Base-by-base conservation (phyloP, 805 yeast genomes). In the Suhomyces xylopsoci region DNA sequence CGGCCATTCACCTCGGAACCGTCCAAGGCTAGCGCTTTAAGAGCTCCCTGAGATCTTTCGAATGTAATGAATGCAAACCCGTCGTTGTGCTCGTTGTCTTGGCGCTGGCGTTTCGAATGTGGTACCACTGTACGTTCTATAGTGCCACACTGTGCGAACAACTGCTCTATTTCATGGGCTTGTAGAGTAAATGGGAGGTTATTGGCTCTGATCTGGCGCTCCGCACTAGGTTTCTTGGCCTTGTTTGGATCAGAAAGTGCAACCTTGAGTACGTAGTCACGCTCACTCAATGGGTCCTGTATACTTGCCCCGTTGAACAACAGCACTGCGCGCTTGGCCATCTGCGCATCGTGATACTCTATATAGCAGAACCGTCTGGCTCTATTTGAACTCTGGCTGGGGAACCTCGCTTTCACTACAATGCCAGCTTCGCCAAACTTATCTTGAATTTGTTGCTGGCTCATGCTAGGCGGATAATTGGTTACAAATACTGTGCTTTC, bases 351-450 rank as follows among this genome's bases (percentile, higher is more conserved):
- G 0, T 66, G 51, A 57, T 69, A 84, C 59, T 88, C 94, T 14
- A 87, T 74, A 61, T 89, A 90, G 56, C 93, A 88, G 62, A 90
- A 90, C 28, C 96, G 65, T 52, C 94, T 74, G 28, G 78, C 77
- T 4, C 81, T 63, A 58, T 81, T 81, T 46, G 69, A 76, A 45
- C 74, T 76, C 53, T 84, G 77, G 0, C 88, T 79, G 0, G 96
- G 96, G 32, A 88, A 71, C 48, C 96, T 69, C 0, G 85, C 68
- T 48, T 81, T 78, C 1, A 81, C 55, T 3, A 83, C 62, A 2
- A 67, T 55, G 0, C 84, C 83, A 41, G 60, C 62, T 2, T 65
- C 45, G 0, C 62, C 51, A 60, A 88, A 84, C 9, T 80, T 19
- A 0, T 60, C 55, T 14, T 60, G 58, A 0, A 90, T 48, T 4